phyloP scores from a whole-genome alignment of 2,329 filamentous ascomycete species.

The Alternaria gaisen region DNA sequence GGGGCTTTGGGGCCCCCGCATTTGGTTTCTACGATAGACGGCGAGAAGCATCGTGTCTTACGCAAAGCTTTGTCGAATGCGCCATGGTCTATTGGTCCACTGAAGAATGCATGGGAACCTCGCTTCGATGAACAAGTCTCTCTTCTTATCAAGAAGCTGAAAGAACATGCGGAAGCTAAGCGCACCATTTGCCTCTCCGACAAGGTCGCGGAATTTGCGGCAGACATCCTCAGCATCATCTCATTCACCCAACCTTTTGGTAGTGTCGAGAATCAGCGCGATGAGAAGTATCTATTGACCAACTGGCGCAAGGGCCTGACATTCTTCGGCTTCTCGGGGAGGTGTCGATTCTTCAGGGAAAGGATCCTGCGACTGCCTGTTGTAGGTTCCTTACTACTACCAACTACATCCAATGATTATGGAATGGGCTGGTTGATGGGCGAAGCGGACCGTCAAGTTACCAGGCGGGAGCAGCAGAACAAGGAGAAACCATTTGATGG shows the following conservation, averaged over 20 bases:
- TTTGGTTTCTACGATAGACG: constrained; percentile 47
- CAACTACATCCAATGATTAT: constrained; percentile 35
- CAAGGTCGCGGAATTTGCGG: constrained; percentile 53
- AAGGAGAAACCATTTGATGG: constrained; percentile 29
- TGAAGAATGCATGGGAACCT: constrained; percentile 53
- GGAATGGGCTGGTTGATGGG: constrained; percentile 53
- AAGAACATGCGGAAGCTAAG: constrained; percentile 33
- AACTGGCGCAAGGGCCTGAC: constrained; percentile 51
- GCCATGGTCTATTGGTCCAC: constrained; percentile 50
- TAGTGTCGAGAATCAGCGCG: constrained; percentile 51
- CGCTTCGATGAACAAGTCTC: constrained; percentile 49
- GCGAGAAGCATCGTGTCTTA: constrained; percentile 45
- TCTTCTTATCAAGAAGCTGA: constrained; percentile 47
- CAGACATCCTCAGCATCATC: constrained; percentile 55
- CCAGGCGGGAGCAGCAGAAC: constrained; percentile 38
- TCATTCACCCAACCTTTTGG: constrained; percentile 52
- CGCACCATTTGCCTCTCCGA: constrained; percentile 46
- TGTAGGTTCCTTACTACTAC: constrained; percentile 42
- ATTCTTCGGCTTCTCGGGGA: constrained; percentile 50
- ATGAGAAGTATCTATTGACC: constrained; percentile 49
- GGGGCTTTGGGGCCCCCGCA: constrained; percentile 49
- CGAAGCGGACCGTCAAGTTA: constrained; percentile 47
- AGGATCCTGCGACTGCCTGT: constrained; percentile 38
- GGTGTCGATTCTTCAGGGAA: constrained; percentile 50
- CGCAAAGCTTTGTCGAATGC: constrained; percentile 51